Conservation (phyloP, 192 early-diverging fungal species). For the Podila clonocystis region DNA sequence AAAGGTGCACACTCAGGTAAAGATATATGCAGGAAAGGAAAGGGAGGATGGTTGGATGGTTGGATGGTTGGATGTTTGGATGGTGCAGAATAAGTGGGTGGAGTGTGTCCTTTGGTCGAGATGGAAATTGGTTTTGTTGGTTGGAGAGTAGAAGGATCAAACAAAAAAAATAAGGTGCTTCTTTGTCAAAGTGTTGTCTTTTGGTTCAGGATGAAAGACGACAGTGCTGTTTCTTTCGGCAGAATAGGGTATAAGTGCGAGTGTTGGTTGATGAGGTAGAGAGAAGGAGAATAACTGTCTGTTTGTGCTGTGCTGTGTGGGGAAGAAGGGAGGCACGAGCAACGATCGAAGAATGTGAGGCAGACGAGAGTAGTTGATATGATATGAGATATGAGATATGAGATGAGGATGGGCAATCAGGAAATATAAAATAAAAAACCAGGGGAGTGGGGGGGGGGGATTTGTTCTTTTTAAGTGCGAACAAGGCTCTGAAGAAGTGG, state of each 20-base stretch:
- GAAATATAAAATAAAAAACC: neutral
- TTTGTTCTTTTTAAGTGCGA: neutral
- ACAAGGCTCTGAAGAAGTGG: neutral
- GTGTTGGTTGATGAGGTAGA: neutral
- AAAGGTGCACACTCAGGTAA: neutral
- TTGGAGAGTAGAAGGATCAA: neutral
- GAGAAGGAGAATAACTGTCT: neutral
- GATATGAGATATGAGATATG: neutral
- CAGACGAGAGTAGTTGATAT: neutral
- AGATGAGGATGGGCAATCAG: neutral
- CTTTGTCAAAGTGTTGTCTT: neutral
- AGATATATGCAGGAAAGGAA: neutral
- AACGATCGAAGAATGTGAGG: neutral
- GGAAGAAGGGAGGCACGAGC: neutral
- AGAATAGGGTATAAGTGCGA: neutral
- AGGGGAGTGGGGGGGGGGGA: neutral
- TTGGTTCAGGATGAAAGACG: neutral
- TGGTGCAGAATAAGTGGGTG: neutral
- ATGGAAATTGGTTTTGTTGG: neutral
- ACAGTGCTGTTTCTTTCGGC: neutral
- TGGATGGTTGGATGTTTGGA: neutral
- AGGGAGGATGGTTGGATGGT: neutral
- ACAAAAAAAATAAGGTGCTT: neutral
- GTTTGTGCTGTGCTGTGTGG: neutral
- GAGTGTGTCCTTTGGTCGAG: constrained; percentile 1